Evolutionary conservation across 2,329 filamentous ascomycete genomes (phyloP).

Genomic region (Paecilomyces fulvus): DNA sequence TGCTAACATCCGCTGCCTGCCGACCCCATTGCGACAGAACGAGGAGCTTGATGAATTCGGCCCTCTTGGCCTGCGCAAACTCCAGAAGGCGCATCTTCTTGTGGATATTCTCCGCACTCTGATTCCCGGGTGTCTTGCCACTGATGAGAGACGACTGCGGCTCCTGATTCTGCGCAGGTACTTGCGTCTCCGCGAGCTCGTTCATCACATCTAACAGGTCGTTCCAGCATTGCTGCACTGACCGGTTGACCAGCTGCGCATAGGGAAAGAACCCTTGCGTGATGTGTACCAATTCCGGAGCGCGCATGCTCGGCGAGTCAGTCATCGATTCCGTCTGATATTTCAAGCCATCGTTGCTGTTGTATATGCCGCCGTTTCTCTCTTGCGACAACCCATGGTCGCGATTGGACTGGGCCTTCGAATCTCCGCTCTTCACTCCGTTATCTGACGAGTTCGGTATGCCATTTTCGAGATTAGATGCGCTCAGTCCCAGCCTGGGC

Average conservation of each 20-base stretch:
- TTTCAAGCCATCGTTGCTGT: not conserved
- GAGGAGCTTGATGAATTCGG: constrained; percentile 85
- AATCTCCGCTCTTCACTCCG: constrained; percentile 10
- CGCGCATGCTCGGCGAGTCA: constrained; percentile 18
- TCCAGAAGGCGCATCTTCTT: constrained; percentile 71
- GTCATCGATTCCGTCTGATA: not conserved
- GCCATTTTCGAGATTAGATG: constrained; percentile 18
- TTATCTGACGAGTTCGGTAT: constrained; percentile 8
- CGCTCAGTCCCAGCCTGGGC: constrained; percentile 15
- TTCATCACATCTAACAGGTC: constrained; percentile 62
- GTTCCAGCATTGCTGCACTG: constrained; percentile 77
- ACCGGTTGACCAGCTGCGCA: constrained; percentile 63
- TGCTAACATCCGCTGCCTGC: constrained; percentile 68
- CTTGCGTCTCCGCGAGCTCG: constrained; percentile 60
- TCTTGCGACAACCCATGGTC: constrained; percentile 19
- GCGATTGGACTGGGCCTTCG: constrained; percentile 16
- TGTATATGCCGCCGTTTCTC: not conserved
- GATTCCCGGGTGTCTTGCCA: constrained; percentile 26
- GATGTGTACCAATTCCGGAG: constrained; percentile 57
- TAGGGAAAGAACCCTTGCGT: constrained; percentile 69
- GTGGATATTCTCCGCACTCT: constrained; percentile 51
- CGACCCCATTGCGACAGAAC: constrained; percentile 87
- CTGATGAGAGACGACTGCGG: constrained; percentile 11
- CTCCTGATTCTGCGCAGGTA: constrained; percentile 39
- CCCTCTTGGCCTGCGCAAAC: constrained; percentile 70